phyloP scores from a whole-genome alignment of 2,329 filamentous ascomycete species.

The Neonectria hederae region DNA sequence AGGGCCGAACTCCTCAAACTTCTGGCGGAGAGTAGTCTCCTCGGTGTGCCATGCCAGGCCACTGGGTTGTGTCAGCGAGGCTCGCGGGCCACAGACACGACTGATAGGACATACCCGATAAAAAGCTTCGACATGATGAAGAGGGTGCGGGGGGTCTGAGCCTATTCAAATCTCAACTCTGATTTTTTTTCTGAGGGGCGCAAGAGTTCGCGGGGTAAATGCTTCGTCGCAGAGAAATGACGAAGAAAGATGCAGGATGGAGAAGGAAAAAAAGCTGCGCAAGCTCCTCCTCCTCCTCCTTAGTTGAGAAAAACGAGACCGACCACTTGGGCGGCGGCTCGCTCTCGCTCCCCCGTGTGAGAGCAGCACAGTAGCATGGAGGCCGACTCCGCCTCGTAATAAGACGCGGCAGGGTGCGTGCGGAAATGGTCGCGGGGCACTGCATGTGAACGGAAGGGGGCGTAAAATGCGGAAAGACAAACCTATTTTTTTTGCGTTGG shows the following conservation, averaged over 20 bases:
- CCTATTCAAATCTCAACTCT: constrained; percentile 27
- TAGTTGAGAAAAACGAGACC: constrained; percentile 6
- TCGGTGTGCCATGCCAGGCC: constrained; percentile 99
- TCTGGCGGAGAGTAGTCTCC: constrained; percentile 83
- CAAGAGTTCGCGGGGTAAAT: constrained; percentile 16
- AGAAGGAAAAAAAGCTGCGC: constrained; percentile 1
- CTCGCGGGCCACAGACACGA: background rate
- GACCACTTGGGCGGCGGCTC: constrained; percentile 6
- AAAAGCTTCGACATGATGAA: constrained; percentile 89
- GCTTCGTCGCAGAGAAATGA: background rate
- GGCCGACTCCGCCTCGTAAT: constrained; percentile 5
- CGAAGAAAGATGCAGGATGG: constrained; percentile 6
- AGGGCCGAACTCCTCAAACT: constrained; percentile 90
- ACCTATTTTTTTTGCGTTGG: constrained; percentile 16
- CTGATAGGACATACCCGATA: constrained; percentile 75
- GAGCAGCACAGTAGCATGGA: constrained; percentile 6
- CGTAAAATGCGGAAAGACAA: constrained; percentile 1
- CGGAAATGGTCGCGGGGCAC: constrained; percentile 17
- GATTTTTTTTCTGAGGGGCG: constrained; percentile 11
- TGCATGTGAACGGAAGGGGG: constrained; percentile 11
- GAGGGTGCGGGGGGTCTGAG: constrained; percentile 27
- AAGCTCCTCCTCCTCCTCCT: background rate
- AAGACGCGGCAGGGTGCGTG: constrained; percentile 18
- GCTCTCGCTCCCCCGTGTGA: constrained; percentile 4
- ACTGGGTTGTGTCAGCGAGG: constrained; percentile 57